A percentile compares a stretch with the other conserved stretches of the same genome.
These are phyloP conservation scores for Trichomonas tenax DNA, from an alignment of 208 protist species.

Conservation along the genomic window DNA sequence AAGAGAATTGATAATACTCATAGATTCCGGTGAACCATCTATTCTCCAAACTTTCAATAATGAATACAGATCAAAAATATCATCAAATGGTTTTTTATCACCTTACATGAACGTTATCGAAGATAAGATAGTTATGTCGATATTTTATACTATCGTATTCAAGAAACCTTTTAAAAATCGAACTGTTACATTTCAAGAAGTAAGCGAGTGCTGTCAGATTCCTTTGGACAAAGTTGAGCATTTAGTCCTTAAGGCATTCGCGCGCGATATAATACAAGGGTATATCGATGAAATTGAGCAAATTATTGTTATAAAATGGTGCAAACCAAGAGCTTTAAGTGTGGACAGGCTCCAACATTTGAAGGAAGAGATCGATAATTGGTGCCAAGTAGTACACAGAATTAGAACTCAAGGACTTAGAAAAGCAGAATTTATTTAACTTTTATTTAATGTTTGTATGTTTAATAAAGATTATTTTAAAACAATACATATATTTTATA, in stretches of 20 bases:
- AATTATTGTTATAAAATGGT: not conserved
- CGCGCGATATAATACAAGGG: not conserved
- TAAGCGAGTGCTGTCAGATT: not conserved
- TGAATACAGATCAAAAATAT: not conserved
- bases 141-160: not conserved
- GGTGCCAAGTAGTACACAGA: not conserved
- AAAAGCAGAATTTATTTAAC: not conserved
- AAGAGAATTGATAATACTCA: not conserved
- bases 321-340: not conserved
- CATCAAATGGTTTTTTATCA: not conserved
- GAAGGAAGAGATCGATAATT: not conserved
- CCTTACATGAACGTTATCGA: not conserved
- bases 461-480: not conserved
- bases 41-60: not conserved
- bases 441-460: not conserved
- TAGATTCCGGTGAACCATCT: not conserved
- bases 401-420: not conserved
- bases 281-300: constrained; percentile 1
- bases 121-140: not conserved
- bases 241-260: not conserved
- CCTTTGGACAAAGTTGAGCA: not conserved
- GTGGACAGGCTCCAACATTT: not conserved
- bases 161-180: not conserved
- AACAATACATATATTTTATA: not conserved
- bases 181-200: not conserved